A percentile compares a stretch with the other conserved stretches of the same genome.
Evolutionary conservation across 2,329 filamentous ascomycete species (phyloP).

Genomic region (Xylariales sp.): DNA sequence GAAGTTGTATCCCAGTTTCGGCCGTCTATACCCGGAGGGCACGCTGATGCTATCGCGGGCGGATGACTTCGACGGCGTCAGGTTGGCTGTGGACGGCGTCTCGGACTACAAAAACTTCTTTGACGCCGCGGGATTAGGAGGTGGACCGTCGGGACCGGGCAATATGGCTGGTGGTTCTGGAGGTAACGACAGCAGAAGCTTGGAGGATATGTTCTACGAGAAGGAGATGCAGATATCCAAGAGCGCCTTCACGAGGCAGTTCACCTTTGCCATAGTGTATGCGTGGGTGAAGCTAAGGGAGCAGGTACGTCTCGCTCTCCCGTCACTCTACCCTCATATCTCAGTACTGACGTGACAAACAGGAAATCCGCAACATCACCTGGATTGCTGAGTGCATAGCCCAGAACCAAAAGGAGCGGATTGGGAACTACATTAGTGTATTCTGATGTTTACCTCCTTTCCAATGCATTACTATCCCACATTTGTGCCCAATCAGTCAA

Average conservation of each 20-base stretch:
- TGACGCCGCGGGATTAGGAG: conserved; percentile 77
- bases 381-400: conserved; percentile 99
- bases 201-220: conserved; percentile 98
- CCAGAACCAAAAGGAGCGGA: conserved; percentile 98
- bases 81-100: conserved; percentile 88
- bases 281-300: conserved; percentile 97
- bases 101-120: conserved; percentile 95
- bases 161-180: conserved; percentile 82
- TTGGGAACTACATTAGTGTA: conserved; percentile 97
- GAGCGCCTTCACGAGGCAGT: conserved; percentile 89
- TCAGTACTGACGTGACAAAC: conserved; percentile 20
- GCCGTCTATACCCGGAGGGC: conserved; percentile 87
- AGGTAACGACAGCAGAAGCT: conserved; percentile 70
- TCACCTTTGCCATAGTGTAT: conserved; percentile 91
- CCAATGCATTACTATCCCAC: too few relatives aligned
- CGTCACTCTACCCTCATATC: background rate
- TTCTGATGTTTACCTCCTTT: conserved; percentile 53
- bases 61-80: conserved; percentile 90
- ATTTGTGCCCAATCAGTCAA: conserved; percentile 10
- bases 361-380: conserved; percentile 99
- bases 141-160: conserved; percentile 66
- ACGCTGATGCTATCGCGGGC: conserved; percentile 91
- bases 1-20: conserved; percentile 93
- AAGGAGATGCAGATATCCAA: conserved; percentile 99
- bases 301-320: conserved; percentile 62